phyloP scores from a whole-genome alignment of 2,329 filamentous ascomycete genomes.

The Neonectria punicea region DNA sequence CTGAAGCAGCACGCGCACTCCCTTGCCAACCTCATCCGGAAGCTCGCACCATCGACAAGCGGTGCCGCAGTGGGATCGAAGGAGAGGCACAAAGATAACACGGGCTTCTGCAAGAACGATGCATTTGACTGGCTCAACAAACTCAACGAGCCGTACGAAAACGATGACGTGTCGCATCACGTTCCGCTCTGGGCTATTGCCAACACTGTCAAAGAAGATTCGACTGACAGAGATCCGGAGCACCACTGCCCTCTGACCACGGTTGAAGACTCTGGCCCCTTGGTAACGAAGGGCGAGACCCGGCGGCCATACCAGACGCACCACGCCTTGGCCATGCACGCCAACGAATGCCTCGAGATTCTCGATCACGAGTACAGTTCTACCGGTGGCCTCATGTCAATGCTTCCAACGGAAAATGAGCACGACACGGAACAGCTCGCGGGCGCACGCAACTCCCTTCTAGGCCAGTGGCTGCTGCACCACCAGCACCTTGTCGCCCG shows the following conservation, averaged over 20 bases:
- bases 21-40: constrained; percentile 63
- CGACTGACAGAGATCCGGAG: constrained; percentile 53
- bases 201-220: constrained; percentile 57
- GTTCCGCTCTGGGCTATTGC: constrained; percentile 57
- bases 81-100: constrained; percentile 42
- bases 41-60: constrained; percentile 54
- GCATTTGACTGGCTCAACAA: constrained; percentile 69
- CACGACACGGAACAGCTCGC: constrained; percentile 50
- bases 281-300: constrained; percentile 27
- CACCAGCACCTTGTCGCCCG: constrained; percentile 64
- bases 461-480: constrained; percentile 68
- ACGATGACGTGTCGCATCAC: constrained; percentile 59
- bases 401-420: constrained; percentile 57
- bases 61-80: constrained; percentile 31
- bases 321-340: constrained; percentile 63
- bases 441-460: constrained; percentile 60
- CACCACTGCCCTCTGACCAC: constrained; percentile 59
- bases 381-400: constrained; percentile 65
- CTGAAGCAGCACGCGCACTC: constrained; percentile 70
- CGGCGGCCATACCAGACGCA: constrained; percentile 57
- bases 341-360: constrained; percentile 68
- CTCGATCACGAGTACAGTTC: constrained; percentile 68
- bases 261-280: constrained; percentile 33
- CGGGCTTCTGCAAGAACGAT: constrained; percentile 53
- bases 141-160: constrained; percentile 59